A percentile compares a stretch with the other conserved stretches of the same genome.
Conservation (phyloP, 257 asterid genomes). For the Leptodermis oblonga region DNA sequence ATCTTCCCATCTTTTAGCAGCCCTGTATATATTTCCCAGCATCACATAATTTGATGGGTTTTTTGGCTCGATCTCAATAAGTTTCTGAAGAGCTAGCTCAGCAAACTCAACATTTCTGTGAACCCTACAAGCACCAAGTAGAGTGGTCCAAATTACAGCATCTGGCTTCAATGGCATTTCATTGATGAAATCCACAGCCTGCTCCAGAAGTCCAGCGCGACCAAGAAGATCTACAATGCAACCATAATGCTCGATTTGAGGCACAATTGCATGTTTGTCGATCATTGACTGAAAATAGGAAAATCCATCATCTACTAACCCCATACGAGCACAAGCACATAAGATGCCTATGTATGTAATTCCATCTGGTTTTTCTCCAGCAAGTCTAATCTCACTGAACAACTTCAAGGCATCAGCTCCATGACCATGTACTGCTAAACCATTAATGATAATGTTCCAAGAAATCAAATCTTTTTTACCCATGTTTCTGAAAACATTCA, state of each 20-base stretch:
- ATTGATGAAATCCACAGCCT: slow-evolving; percentile 61
- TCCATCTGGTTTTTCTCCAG: slow-evolving; percentile 62
- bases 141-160: slow-evolving; percentile 62
- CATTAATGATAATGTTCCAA: slow-evolving; percentile 80
- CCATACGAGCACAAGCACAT: slow-evolving; percentile 84
- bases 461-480: slow-evolving; percentile 56
- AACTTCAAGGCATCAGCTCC: slow-evolving; percentile 56
- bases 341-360: slow-evolving; percentile 65
- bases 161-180: slow-evolving; percentile 70
- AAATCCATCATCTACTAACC: slow-evolving; percentile 62
- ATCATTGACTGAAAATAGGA: slow-evolving; percentile 52
- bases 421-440: slow-evolving; percentile 77
- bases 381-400: slow-evolving; percentile 51
- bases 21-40: slow-evolving; percentile 74
- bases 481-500: slow-evolving; percentile 52
- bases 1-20: slow-evolving; percentile 65
- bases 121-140: slow-evolving; percentile 67
- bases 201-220: slow-evolving; percentile 62
- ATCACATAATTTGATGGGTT: slow-evolving; percentile 73
- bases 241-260: slow-evolving; percentile 76
- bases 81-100: slow-evolving; percentile 53
- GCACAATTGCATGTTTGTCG: slow-evolving; percentile 36
- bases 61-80: slow-evolving; percentile 60
- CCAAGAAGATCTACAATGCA: slow-evolving; percentile 80
- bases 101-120: slow-evolving; percentile 63